phyloP scores from a whole-genome alignment of 2,329 filamentous ascomycete species.

The Neodidymelliopsis sp. region DNA sequence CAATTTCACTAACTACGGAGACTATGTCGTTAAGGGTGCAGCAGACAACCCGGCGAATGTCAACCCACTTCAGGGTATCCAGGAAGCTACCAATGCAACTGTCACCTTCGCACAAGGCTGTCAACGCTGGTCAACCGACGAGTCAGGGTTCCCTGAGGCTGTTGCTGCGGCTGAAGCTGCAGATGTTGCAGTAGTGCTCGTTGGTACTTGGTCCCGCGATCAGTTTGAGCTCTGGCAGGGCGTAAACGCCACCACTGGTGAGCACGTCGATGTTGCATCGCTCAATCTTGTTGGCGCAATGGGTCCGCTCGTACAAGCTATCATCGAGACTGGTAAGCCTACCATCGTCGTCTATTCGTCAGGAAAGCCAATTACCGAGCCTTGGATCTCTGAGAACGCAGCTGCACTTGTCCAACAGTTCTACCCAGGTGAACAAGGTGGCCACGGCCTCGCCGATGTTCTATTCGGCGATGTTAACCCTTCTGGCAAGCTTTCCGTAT shows the following conservation, averaged over 20 bases:
- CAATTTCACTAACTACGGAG: conserved; percentile 65
- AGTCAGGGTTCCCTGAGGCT: conserved; percentile 72
- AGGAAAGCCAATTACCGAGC: conserved; percentile 76
- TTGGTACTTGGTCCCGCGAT: conserved; percentile 79
- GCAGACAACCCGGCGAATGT: conserved; percentile 66
- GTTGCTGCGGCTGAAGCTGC: conserved; percentile 70
- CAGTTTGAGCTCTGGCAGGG: conserved; percentile 74
- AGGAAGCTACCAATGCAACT: conserved; percentile 62
- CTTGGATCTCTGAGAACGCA: conserved; percentile 72
- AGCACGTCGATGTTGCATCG: conserved; percentile 71
- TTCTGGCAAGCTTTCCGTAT: conserved; percentile 70
- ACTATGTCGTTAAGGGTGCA: conserved; percentile 73
- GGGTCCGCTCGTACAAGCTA: conserved; percentile 69
- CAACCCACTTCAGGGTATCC: conserved; percentile 74
- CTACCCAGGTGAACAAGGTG: conserved; percentile 75
- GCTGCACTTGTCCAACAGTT: conserved; percentile 76
- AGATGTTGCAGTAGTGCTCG: conserved; percentile 75
- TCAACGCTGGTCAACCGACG: conserved; percentile 74
- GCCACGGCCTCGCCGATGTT: conserved; percentile 70
- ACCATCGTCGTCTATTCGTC: conserved; percentile 73
- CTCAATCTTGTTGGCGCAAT: conserved; percentile 75
- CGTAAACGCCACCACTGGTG: conserved; percentile 76
- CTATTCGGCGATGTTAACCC: conserved; percentile 69
- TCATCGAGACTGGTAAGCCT: conserved; percentile 71
- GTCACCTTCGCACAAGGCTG: conserved; percentile 74